Evolutionary conservation across 2,329 filamentous ascomycete genomes (phyloP).

Genomic region (Lachnellula cervina): DNA sequence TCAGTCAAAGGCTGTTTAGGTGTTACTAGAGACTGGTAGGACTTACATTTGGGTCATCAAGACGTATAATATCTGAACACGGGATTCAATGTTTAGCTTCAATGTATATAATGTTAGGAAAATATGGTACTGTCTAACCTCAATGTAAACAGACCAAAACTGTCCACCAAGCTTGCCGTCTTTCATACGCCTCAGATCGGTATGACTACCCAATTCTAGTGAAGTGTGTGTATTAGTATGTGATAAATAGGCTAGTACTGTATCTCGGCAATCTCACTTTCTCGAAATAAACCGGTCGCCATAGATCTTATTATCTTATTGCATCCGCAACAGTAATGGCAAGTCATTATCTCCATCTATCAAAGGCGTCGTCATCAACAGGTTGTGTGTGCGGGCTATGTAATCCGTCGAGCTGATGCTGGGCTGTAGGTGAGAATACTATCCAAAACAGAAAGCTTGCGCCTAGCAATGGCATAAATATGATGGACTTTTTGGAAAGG

Average conservation of each 20-base stretch:
- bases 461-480: too few species aligned
- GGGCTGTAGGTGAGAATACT: too few species aligned
- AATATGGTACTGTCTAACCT: constrained; percentile 7
- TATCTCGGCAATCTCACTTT: not conserved
- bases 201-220: constrained; percentile 18
- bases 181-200: constrained; percentile 26
- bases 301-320: constrained; percentile 29
- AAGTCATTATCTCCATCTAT: constrained; percentile 34
- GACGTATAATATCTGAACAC: not conserved
- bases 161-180: constrained; percentile 29
- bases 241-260: too few species aligned
- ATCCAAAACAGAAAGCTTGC: too few species aligned
- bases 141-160: constrained; percentile 32
- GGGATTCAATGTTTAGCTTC: constrained; percentile 19
- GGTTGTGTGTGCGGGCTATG: constrained; percentile 9
- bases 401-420: not conserved
- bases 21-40: too few species aligned
- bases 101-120: constrained; percentile 2
- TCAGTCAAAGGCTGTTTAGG: too few species aligned
- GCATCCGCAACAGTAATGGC: constrained; percentile 26
- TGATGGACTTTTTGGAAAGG: too few species aligned
- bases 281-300: constrained; percentile 15
- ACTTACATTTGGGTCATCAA: constrained; percentile 7
- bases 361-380: constrained; percentile 26
- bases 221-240: too few species aligned